These are phyloP conservation scores for Cystoderma amianthinum DNA, from an alignment of 768 basidiomycete genomes.

Conservation along the genomic window DNA sequence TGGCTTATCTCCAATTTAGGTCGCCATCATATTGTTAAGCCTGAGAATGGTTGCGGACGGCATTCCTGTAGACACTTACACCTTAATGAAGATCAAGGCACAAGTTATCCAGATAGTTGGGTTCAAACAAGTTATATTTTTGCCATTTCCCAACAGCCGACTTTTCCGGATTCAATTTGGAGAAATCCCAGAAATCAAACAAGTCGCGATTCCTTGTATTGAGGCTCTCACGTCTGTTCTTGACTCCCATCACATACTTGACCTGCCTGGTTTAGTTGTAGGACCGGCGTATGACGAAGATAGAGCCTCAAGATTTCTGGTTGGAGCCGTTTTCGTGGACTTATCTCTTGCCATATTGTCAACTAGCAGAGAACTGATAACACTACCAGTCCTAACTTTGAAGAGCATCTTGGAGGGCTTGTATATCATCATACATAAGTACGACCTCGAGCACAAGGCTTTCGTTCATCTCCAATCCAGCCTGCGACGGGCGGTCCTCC, in stretches of 20 bases:
- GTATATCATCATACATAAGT: slow-evolving; percentile 65
- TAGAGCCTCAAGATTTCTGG: slow-evolving; percentile 32
- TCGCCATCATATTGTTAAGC: slow-evolving; percentile 48
- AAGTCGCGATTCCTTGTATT: slow-evolving; percentile 45
- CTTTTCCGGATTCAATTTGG: slow-evolving; percentile 50
- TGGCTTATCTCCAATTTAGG: too few relatives aligned
- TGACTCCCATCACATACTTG: slow-evolving; percentile 48
- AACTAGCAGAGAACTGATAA: slow-evolving; percentile 32
- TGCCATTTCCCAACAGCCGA: slow-evolving; percentile 39
- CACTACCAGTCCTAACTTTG: slow-evolving; percentile 46
- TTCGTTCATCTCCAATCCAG: slow-evolving; percentile 47
- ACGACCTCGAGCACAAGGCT: slow-evolving; percentile 53
- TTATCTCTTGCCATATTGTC: slow-evolving; percentile 45
- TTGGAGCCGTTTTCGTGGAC: slow-evolving; percentile 64
- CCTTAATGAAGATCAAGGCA: slow-evolving; percentile 56
- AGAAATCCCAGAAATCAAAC: slow-evolving; percentile 32
- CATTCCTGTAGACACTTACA: slow-evolving; percentile 40
- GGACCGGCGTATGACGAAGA: slow-evolving; percentile 35
- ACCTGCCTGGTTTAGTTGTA: slow-evolving; percentile 36
- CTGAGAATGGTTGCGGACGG: slow-evolving; percentile 66
- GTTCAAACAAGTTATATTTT: slow-evolving; percentile 41
- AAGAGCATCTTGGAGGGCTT: slow-evolving; percentile 60
- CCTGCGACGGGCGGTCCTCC: slow-evolving; percentile 45
- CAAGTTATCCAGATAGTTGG: slow-evolving; percentile 44
- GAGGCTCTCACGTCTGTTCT: slow-evolving; percentile 50